These are phyloP conservation scores for Exophiala sideris DNA, from an alignment of 2,329 filamentous ascomycete species.

Conservation along the genomic window DNA sequence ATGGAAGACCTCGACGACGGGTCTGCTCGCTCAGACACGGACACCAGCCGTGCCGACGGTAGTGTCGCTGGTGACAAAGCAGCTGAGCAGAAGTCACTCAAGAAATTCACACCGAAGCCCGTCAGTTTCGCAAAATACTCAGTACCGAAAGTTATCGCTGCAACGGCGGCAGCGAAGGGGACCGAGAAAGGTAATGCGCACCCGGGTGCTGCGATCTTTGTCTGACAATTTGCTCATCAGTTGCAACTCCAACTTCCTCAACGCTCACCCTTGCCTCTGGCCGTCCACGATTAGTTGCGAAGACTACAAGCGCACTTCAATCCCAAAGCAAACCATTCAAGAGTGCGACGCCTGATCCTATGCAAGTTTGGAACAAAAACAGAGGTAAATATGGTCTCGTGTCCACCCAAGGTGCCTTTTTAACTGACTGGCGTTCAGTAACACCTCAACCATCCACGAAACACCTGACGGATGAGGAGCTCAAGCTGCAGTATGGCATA, in stretches of 20 bases:
- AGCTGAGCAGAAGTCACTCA: conserved; percentile 49
- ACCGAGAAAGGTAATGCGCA: conserved; percentile 52
- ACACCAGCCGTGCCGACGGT: conserved; percentile 54
- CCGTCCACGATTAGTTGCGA: conserved; percentile 61
- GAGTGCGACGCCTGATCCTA: conserved; percentile 59
- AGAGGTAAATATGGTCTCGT: conserved; percentile 47
- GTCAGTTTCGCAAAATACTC: conserved; percentile 66
- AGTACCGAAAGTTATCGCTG: conserved; percentile 58
- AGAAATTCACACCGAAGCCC: conserved; percentile 63
- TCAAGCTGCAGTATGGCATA: conserved; percentile 67
- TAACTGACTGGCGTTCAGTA: conserved; percentile 47
- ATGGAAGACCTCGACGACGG: conserved; percentile 36
- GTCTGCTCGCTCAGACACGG: conserved; percentile 60
- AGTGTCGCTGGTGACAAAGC: conserved; percentile 39
- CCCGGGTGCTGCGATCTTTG: not conserved
- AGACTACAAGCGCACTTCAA: conserved; percentile 54
- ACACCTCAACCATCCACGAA: conserved; percentile 51
- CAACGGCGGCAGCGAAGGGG: conserved; percentile 48
- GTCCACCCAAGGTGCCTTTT: not conserved
- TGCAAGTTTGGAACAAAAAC: conserved; percentile 68
- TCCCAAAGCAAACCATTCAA: conserved; percentile 50
- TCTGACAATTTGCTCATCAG: conserved; percentile 30
- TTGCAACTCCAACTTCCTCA: conserved; percentile 38
- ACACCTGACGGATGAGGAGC: conserved; percentile 65
- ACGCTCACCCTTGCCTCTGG: conserved; percentile 42